phyloP scores from a whole-genome alignment of 2,329 filamentous ascomycete species.

The Emergomyces orientalis region DNA sequence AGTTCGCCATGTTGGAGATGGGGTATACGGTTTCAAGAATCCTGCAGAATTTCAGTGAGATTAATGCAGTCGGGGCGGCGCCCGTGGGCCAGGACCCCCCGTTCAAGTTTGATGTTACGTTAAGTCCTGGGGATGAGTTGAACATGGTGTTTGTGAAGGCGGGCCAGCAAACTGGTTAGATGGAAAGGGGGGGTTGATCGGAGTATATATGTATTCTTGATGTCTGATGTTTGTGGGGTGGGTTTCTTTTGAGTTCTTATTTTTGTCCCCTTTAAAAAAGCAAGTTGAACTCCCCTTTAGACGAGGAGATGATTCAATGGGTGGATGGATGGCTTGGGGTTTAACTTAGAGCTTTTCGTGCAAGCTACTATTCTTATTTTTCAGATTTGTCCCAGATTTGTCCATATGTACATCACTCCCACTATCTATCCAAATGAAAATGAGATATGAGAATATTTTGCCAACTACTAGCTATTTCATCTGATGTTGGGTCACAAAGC shows the following conservation, averaged over 20 bases:
- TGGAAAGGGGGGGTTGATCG: neutral
- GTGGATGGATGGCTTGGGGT: too few relatives aligned
- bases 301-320: neutral
- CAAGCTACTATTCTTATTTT: too few relatives aligned
- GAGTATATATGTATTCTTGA: neutral
- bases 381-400: too few relatives aligned
- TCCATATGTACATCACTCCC: too few relatives aligned
- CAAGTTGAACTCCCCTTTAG: neutral
- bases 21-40: slow-evolving; percentile 40
- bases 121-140: slow-evolving; percentile 30
- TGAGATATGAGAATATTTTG: too few relatives aligned
- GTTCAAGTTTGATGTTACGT: slow-evolving; percentile 31
- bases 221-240: neutral
- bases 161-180: slow-evolving; percentile 13
- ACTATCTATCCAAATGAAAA: too few relatives aligned
- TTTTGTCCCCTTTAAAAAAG: neutral
- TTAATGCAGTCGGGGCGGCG: slow-evolving; percentile 26
- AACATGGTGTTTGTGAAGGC: slow-evolving; percentile 33
- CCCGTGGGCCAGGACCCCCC: slow-evolving; percentile 29
- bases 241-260: neutral
- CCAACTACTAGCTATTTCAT: too few relatives aligned
- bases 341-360: too few relatives aligned
- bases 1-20: slow-evolving; percentile 53
- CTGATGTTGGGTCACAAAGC: too few relatives aligned
- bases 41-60: slow-evolving; percentile 33